Evolutionary conservation across 2,329 filamentous ascomycete species (phyloP), one percentile per base, ranked within the genome.

Genomic region (Lecanosticta acicola): DNA sequence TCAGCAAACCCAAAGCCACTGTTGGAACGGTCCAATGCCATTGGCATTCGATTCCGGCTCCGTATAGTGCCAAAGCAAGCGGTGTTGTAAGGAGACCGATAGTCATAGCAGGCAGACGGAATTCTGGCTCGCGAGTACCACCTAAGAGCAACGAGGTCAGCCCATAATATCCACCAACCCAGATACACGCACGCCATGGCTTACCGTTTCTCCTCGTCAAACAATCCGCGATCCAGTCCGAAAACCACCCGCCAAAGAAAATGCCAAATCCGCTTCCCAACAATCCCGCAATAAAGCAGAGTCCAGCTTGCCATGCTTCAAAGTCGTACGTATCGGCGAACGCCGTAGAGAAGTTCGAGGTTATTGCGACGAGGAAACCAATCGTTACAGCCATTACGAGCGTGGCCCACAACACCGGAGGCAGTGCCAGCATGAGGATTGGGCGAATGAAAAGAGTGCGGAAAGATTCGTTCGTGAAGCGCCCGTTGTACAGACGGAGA

Each of bases 401-500:
- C 9, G 76, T 73, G 2, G 74, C 74, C 76, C 76, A 80, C 2
- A 80, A 61, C 0, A 80, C 72, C 0, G 74, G 68, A 3, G 77
- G 77, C 1, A 80, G 65, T 2, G 68, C 45, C 9, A 58, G 46
- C 20, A 80, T 61, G 2, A 70, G 66, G 16, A 79, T 57, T 1
- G 77, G 77, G 0, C 77, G 72, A 5, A 73, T 32, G 44, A 73
- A 67, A 53, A 80, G 70, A 46, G 68, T 74, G 43, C 66, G 58
- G 1, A 78, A 45, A 21, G 68, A 68, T 56, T 79, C 76, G 3
- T 64, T 47, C 0, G 75, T 78, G 43, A 70, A 64, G 0, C 51
- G 64, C 2, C 65, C 63, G 46, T 66, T 59, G 49, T 67, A 75
- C n/a, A 77, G 16, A 2, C 36, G 20, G 3, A 45, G 43, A 26